Base-by-base conservation (phyloP, 441 rosid species). In the Syzygium malaccense region DNA sequence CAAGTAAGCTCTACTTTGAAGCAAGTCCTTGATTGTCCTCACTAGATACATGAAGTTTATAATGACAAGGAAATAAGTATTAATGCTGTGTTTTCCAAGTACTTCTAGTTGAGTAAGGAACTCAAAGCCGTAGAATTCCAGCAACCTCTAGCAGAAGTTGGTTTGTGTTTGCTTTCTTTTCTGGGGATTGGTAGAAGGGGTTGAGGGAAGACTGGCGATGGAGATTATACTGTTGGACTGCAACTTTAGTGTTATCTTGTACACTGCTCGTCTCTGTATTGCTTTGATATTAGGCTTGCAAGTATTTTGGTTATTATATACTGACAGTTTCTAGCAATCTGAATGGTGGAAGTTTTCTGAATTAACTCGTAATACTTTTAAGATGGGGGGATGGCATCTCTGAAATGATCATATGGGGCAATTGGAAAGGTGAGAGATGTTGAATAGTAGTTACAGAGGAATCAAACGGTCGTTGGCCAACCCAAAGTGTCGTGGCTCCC, bases 1-100 rank as follows among this genome's bases (percentile, higher is more conserved):
- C 32, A 14, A 58, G 88, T 89, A 90, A 89, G 86, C 64, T 87
- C 53, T 37, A 86, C 33, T 86, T 58, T 71, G 58, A 51, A 55
- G 32, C 54, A 45, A 85, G 55, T 88, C 41, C 55, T 75, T 25
- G 68, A 64, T 41, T 75, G 53, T 75, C n/a, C 88, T 25, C 86
- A 86, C 55, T 87, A 87, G 11, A 88, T 87, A 48, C 78, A 25
- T 37, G 49, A 49, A 55, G 30, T 28, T 57, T 86, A 20, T 58
- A 58, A 49, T 56, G 60, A 14, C 54, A 55, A 62, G 51, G 78
- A 33, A 28, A 51, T 25, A 58, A 55, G 37, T 84, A 26, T 3
- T 32, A 19, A n/a, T 75, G 26, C 41, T 51, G 48, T 53, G 28
- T 55, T 49, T 37, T 75, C 84, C 30, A 75, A 75, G 84, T 13